Evolutionary conservation across 257 asterid genomes (phyloP).

Genomic region (Ligustrum vulgare): DNA sequence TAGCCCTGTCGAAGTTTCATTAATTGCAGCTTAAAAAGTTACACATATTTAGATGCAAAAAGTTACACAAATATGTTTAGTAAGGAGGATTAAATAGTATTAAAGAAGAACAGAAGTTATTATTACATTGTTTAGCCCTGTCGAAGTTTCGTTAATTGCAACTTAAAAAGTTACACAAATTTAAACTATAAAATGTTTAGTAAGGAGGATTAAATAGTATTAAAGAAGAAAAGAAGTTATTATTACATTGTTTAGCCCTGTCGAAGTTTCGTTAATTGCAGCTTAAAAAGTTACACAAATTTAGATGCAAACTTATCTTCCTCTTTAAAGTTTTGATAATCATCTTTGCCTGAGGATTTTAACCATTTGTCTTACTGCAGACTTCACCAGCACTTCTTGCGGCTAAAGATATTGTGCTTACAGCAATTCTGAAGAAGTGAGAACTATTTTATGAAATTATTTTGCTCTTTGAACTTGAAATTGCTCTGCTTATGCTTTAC

Average conservation of each 20-base stretch:
- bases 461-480: conserved; percentile 13
- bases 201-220: not conserved
- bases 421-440: conserved; percentile 80
- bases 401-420: conserved; percentile 58
- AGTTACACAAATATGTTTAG: not conserved
- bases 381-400: conserved; percentile 78
- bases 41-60: too few species aligned
- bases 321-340: conserved; percentile 4
- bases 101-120: not conserved
- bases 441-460: conserved; percentile 25
- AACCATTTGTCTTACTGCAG: conserved; percentile 47
- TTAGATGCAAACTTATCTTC: not conserved
- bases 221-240: not conserved
- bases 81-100: not conserved
- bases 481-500: conserved; percentile 26
- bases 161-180: too few species aligned
- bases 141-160: too few species aligned
- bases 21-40: too few species aligned
- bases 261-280: not conserved
- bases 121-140: not conserved
- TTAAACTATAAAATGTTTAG: not conserved
- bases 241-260: not conserved
- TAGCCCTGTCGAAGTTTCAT: not conserved
- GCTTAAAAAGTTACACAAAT: not conserved
- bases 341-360: conserved; percentile 21